Percentiles rank a stretch among this genome's conserved stretches.
Evolutionary conservation across 2,329 filamentous ascomycete genomes (phyloP).

Genomic region (Geosmithia morbida): DNA sequence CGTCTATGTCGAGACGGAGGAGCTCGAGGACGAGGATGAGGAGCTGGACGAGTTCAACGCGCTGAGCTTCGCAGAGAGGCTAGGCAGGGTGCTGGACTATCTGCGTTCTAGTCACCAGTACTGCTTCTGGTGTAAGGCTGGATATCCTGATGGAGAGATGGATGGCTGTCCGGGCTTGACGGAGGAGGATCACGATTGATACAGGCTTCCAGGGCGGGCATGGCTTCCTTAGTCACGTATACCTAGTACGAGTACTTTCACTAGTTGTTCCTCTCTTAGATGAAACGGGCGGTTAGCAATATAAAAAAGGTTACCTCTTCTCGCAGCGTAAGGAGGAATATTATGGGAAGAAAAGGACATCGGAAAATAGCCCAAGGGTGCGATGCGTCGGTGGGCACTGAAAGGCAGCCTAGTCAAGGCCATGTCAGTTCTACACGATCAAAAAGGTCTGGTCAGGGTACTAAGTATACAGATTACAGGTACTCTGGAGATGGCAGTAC

Average conservation of each 20-base stretch:
- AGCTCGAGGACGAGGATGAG: conserved; percentile 54
- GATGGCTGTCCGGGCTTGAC: conserved; percentile 79
- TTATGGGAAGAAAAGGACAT: too few species aligned
- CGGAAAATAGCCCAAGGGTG: not conserved
- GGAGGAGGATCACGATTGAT: conserved; percentile 63
- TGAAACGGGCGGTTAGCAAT: too few species aligned
- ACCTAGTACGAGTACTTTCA: too few species aligned
- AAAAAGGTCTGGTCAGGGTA: too few species aligned
- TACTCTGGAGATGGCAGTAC: too few species aligned
- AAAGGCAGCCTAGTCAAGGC: not conserved
- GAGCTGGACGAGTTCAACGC: conserved; percentile 72
- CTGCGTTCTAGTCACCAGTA: conserved; percentile 62
- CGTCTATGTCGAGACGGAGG: conserved; percentile 46
- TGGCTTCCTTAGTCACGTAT: too few species aligned
- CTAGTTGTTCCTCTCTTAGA: too few species aligned
- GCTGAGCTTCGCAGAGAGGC: conserved; percentile 48
- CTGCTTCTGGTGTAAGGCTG: conserved; percentile 93
- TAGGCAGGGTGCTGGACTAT: conserved; percentile 52
- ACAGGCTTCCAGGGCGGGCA: too few species aligned
- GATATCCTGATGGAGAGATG: conserved; percentile 60
- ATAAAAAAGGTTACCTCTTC: too few species aligned
- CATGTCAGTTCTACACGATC: not conserved
- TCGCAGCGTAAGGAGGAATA: too few species aligned
- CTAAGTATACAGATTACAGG: too few species aligned
- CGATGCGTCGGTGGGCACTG: not conserved